Base-by-base conservation (phyloP, 208 protist genomes). In the Phytomonas francai region DNA sequence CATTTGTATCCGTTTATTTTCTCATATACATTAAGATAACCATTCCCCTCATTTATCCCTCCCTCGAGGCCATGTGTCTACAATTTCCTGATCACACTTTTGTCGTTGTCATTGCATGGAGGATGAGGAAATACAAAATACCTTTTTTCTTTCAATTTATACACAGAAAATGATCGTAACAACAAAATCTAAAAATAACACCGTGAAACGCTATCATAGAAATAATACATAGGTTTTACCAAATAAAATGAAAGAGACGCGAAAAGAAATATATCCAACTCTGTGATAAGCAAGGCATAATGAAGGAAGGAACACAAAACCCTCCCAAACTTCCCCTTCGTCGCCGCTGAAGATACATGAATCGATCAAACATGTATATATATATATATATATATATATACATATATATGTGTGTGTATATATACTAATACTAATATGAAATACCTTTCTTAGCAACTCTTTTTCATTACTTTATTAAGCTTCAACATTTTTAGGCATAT, bases 401-500 rank as follows among this genome's bases (percentile, higher is more conserved):
- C 29, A 57, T 3, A 71, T 49, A 66, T 34, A 66, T 28, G 33
- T 25, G 39, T n/a, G 63, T 60, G 32, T 2, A 71, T 36, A 29
- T 28, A 36, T 61, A 27, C 30, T 33, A 11, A 63, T 22, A 70
- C 16, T n/a, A 29, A 28, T 16, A 59, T 2, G 11, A 29, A 70
- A 28, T 2, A 63, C 4, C 1, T 28, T n/a, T 31, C 16, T 31
- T n/a, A 45, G 2, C n/a, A 74, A 16, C 22, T 62, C 33, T 63
- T 62, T 29, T 34, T 73, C 0, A 36, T 67, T 54, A n/a, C 60
- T 74, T 70, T 57, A 42, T 36, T 63, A n/a, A 36, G 6, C 6
- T 51, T 31, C 7, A 68, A 31, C 2, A 3, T 8, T 56, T 33
- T 78, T 77, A 91, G 49, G 74, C 73, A 59, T 85, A 93, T 54